Evolutionary conservation across 176 grass and related monocot species (phyloP), one percentile per base, ranked within the genome.

Genomic region (bread wheat (Triticum aestivum)): DNA sequence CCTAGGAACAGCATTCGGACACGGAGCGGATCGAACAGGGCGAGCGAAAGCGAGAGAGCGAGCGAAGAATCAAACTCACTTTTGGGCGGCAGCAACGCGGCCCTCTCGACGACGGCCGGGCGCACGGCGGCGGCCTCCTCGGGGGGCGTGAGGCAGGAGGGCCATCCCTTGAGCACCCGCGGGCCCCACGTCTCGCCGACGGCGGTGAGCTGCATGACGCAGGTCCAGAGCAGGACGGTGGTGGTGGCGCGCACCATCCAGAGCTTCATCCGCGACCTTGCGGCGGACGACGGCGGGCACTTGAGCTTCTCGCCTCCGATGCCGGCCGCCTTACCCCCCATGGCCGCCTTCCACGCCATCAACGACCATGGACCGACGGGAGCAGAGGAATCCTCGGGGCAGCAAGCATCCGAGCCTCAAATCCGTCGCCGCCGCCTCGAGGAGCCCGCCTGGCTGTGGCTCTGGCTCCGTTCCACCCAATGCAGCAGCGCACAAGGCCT

Each of bases 111-210:
- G 42, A 91, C 20, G 77, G 66, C 42, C 29, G 81, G 26, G 5
- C 88, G 70, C 56, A 39, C 47, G 44, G 37, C 12, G 24, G 67
- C 70, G 7, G 41, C 52, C 32, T 87, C 86, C 4, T 91, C 88
- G 27, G 79, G 79, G 29, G 89, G 59, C 20, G 87, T 91, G 73
- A 95, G 69, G 89, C 89, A 95, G 26, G 96, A 91, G 0, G 93
- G 93, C 89, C 88, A 92, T 3, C 93, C 90, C 87, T 91, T 96
- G 68, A 98, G 93, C 54, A 98, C 75, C 47, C 91, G 62, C 0
- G 96, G 96, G 1, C 90, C 96, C 96, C 90, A 98, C 23, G 79
- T 84, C 78, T 92, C 93, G 18, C 90, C 84, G 56, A 95, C 68
- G 39, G 91, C 87, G 76, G 88, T 94, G 65, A 98, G 92, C 90